A percentile compares a stretch with the other conserved stretches of the same genome.
Conservation (phyloP, 2,329 filamentous ascomycete genomes). For the Bipolaris victoriae region DNA sequence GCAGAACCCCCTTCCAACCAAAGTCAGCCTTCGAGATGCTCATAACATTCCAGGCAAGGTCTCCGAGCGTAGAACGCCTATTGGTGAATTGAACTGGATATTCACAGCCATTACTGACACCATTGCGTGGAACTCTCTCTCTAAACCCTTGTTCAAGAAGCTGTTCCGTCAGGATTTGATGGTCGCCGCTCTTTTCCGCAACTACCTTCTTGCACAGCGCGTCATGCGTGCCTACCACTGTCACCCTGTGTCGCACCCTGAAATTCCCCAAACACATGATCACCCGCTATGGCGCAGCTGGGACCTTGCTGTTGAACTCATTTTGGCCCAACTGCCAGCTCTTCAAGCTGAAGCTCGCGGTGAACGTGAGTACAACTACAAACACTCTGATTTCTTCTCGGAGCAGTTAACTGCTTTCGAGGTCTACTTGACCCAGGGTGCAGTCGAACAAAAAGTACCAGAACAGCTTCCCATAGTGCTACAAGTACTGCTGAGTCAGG, state of each 20-base stretch:
- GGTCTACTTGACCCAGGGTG: slow-evolving; percentile 86
- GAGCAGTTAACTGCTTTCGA: slow-evolving; percentile 98
- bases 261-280: slow-evolving; percentile 91
- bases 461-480: slow-evolving; percentile 96
- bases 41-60: slow-evolving; percentile 88
- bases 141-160: slow-evolving; percentile 90
- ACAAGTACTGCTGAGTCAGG: slow-evolving; percentile 93
- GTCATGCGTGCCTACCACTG: slow-evolving; percentile 98
- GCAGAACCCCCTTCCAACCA: slow-evolving; percentile 77
- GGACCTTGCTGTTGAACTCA: slow-evolving; percentile 96
- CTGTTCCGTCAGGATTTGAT: slow-evolving; percentile 97
- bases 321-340: slow-evolving; percentile 84
- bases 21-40: slow-evolving; percentile 78
- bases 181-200: slow-evolving; percentile 97
- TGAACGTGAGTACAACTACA: slow-evolving; percentile 82
- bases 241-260: slow-evolving; percentile 88
- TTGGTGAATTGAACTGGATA: slow-evolving; percentile 98
- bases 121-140: slow-evolving; percentile 96
- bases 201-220: slow-evolving; percentile 91
- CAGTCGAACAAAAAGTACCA: slow-evolving; percentile 82
- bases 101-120: slow-evolving; percentile 99
- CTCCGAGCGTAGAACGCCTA: slow-evolving; percentile 88
- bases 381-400: slow-evolving; percentile 94
- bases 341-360: slow-evolving; percentile 78
- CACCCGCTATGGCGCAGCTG: slow-evolving; percentile 97